Evolutionary conservation across 352 stramenopile genomes (phyloP), one percentile per base, ranked within the genome.

Genomic region (Pythium angustatum): DNA sequence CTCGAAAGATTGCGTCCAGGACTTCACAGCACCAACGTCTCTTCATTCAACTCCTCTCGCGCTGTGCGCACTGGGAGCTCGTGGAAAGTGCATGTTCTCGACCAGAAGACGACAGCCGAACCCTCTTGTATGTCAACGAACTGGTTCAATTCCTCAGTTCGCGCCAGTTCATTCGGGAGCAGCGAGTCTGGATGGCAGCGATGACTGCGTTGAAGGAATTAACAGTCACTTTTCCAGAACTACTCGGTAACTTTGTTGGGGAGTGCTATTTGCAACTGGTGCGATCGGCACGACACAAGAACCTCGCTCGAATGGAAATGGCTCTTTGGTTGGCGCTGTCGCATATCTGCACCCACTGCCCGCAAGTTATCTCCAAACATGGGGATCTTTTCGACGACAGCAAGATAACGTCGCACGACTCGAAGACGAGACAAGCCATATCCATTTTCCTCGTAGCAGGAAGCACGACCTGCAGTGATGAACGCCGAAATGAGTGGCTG

Each of bases 311-410:
- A 49, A 59, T 59, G 52, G 38, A 59, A 26, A 19, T 24, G 19
- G 34, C n/a, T 5, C 33, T 59, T 11, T 59, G 52, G 52, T 19
- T 26, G 11, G 33, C 34, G 33, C 38, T 59, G 52, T 59, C 52
- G 10, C 27, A 41, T 34, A 15, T 49, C 33, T 21, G 17, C 24
- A 9, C 6, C 3, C 26, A 49, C 33, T 48, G 52, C 52, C 24
- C 33, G 27, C 36, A 24, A 11, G 52, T 48, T 9, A 15, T 59
- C n/a, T 27, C 14, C 14, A 10, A 45, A 7, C 24, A 30, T 43
- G 43, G 28, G 14, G 44, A 47, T 7, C 33, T 50, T 7, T 48
- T 56, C 10, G 11, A 27, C 14, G 21, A 24, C 26, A 21, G 40
- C 17, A 62, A 19, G 2, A 44, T 40, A 14, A 5, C 24, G 6